Evolutionary conservation across 495 filamentous ascomycete genomes (phyloP), one percentile per base, ranked within the genome.

Genomic region (Glonium stellatum): DNA sequence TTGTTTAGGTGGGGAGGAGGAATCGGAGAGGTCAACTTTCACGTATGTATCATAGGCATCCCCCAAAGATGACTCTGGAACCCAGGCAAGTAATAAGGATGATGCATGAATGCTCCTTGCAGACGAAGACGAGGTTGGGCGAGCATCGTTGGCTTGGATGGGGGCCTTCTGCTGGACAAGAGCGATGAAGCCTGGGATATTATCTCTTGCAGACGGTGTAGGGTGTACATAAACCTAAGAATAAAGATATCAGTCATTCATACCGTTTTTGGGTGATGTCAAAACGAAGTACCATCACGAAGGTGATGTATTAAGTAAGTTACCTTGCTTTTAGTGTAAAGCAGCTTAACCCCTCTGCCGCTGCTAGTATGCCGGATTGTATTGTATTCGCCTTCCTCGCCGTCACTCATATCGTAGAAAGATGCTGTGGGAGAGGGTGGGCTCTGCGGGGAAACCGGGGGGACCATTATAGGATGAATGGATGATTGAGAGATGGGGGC

Each of bases 271-370:
- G n/a, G 11, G 6, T 59, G n/a, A 2, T 11, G 11, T 56, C 13
- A 10, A 15, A 48, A 6, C 4, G 54, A 35, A 2, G 47, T 19
- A 21, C n/a, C 23, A n/a, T 15, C 44, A 48, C 44, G n/a, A 18
- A 9, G 44, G 1, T 5, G 27, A 31, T 2, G 27, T 44, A 44
- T 15, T 3, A 21, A 8, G 44, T 12, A 58, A 70, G 78, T 39
- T 63, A 86, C 89, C 78, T 98, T 98, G 85, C 91, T 96, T 75
- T 98, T 98, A 23, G 90, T 91, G 67, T 86, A 97, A 25, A 98
- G 76, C n/a, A 98, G 78, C 76, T 97, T 98, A 44, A 98, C 95
- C 5, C 93, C 92, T 60, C 84, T 82, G 1, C 88, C 86, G 1
- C 87, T 83, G 55, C 77, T 82, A 13, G 85, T 84, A 71, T 95